phyloP scores from a whole-genome alignment of 768 basidiomycete species.

The Leccinum incarnatum region DNA sequence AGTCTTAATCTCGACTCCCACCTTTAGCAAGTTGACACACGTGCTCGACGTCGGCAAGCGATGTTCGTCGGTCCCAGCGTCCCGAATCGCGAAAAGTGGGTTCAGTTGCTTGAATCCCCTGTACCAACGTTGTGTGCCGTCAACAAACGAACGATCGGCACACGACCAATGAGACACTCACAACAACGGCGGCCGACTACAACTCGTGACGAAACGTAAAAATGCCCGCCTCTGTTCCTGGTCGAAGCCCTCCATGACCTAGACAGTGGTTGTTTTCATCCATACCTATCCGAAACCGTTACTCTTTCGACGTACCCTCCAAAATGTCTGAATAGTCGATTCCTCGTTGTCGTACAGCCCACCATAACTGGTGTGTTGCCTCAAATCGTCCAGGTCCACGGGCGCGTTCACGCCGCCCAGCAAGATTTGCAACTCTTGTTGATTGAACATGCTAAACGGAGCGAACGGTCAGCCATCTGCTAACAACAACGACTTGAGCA shows the following conservation, averaged over 20 bases:
- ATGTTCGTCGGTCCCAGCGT: constrained; percentile 67
- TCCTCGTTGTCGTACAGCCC: constrained; percentile 73
- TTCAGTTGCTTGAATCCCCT: constrained; percentile 85
- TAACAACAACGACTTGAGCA: neutral
- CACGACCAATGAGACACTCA: constrained; percentile 37
- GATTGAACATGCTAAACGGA: constrained; percentile 85
- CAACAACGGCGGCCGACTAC: constrained; percentile 85
- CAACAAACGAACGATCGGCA: neutral
- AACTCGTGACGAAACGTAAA: constrained; percentile 90
- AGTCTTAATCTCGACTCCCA: neutral
- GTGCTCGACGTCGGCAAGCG: constrained; percentile 79
- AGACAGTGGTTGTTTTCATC: neutral
- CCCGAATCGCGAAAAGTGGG: constrained; percentile 87
- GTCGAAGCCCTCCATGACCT: constrained; percentile 78
- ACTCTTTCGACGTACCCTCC: constrained; percentile 56
- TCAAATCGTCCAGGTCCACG: constrained; percentile 81
- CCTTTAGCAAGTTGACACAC: constrained; percentile 64
- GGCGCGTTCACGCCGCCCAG: constrained; percentile 86
- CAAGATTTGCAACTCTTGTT: constrained; percentile 89
- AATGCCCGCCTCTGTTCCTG: constrained; percentile 77
- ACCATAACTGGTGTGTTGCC: constrained; percentile 75
- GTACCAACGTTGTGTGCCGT: neutral
- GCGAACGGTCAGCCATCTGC: constrained; percentile 7
- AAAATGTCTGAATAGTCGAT: constrained; percentile 73
- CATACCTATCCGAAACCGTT: neutral